Evolutionary conservation across 2,329 filamentous ascomycete genomes (phyloP).

Genomic region (Pseudogymnoascus sp.): DNA sequence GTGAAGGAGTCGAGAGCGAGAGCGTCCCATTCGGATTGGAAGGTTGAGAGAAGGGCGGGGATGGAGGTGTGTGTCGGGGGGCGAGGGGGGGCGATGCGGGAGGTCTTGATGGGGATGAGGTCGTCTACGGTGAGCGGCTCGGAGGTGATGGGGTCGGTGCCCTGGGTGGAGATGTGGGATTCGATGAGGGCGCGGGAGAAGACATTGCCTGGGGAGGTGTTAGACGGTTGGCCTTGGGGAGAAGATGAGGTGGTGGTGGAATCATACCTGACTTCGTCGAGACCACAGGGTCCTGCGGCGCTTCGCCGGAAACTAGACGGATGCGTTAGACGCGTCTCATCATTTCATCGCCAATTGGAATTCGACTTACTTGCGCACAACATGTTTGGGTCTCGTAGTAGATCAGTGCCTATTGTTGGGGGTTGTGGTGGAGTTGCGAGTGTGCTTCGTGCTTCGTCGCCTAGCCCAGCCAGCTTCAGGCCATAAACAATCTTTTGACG

Average conservation of each 20-base stretch:
- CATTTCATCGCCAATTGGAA: neutral
- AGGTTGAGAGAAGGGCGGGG: conserved; percentile 83
- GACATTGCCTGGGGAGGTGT: conserved; percentile 56
- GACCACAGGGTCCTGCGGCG: conserved; percentile 87
- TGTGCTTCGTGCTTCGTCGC: conserved; percentile 3
- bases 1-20: conserved; percentile 87
- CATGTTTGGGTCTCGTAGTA: conserved; percentile 37
- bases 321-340: conserved; percentile 19
- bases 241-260: conserved; percentile 15
- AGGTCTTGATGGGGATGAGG: conserved; percentile 77
- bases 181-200: conserved; percentile 95
- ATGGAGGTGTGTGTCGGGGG: conserved; percentile 85
- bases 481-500: conserved; percentile 7
- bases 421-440: neutral
- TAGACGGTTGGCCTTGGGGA: conserved; percentile 17
- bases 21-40: conserved; percentile 98
- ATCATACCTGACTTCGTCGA: conserved; percentile 84
- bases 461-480: conserved; percentile 3
- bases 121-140: conserved; percentile 79
- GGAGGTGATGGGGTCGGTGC: conserved; percentile 83
- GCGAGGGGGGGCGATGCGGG: conserved; percentile 76
- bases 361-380: conserved; percentile 55
- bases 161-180: conserved; percentile 87
- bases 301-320: conserved; percentile 79
- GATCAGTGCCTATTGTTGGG: neutral